Evolutionary conservation across 106 monocot species (phyloP).

Genomic region (Dendrobium huoshanense): DNA sequence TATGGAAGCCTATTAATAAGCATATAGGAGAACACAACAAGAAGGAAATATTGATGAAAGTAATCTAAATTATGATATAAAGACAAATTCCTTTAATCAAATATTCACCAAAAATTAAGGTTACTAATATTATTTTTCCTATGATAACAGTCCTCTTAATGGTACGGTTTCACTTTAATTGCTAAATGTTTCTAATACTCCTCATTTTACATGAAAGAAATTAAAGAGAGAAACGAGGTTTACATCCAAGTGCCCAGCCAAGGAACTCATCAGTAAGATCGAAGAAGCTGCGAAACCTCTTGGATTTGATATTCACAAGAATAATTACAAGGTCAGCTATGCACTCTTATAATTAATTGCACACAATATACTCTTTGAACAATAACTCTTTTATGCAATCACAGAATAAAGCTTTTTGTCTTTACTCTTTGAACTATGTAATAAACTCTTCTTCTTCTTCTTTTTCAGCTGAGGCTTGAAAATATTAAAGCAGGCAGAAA

Average conservation of each 20-base stretch:
- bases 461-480: not conserved
- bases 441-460: not conserved
- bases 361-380: not conserved
- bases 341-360: no score
- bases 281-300: conserved; percentile 35
- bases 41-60: no score
- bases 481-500: not conserved
- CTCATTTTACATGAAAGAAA: not conserved
- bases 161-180: not conserved
- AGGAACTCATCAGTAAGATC: conserved; percentile 34
- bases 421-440: not conserved
- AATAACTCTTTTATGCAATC: not conserved
- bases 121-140: no score
- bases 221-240: conserved; percentile 42
- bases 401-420: not conserved
- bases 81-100: no score
- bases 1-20: no score
- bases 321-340: conserved; percentile 34
- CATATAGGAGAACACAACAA: no score
- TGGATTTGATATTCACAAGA: conserved; percentile 36
- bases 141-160: not conserved
- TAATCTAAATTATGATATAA: no score
- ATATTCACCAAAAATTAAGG: no score
- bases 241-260: conserved; percentile 32
- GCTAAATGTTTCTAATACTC: not conserved